Percentiles rank a stretch among this genome's conserved stretches.
These are phyloP conservation scores for Paecilomyces sp. DNA, from an alignment of 2,329 filamentous ascomycete genomes.

Conservation along the genomic window DNA sequence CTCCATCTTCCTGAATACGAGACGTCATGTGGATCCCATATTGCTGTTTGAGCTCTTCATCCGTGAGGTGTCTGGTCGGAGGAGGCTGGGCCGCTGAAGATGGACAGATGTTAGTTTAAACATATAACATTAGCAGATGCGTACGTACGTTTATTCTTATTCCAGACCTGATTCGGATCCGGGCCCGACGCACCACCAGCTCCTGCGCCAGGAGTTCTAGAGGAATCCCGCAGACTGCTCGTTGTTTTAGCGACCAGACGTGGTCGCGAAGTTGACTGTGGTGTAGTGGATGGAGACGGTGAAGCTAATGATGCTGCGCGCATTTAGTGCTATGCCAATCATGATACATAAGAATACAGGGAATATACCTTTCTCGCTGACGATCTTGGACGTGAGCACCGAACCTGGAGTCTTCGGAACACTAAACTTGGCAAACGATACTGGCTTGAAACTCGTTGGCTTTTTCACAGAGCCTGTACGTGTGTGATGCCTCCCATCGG, in stretches of 20 bases:
- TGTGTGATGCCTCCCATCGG: slow-evolving; percentile 39
- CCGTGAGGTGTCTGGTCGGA: slow-evolving; percentile 58
- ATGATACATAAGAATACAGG: neutral
- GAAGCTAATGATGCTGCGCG: slow-evolving; percentile 26
- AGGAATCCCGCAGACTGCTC: slow-evolving; percentile 44
- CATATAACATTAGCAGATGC: neutral
- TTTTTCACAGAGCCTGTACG: slow-evolving; percentile 52
- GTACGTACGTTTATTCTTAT: slow-evolving; percentile 57
- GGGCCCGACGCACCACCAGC: slow-evolving; percentile 46
- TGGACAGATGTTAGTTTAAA: slow-evolving; percentile 13
- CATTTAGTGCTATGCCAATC: slow-evolving; percentile 4
- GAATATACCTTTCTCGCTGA: slow-evolving; percentile 47
- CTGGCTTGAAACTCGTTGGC: slow-evolving; percentile 56
- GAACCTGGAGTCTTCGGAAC: slow-evolving; percentile 55
- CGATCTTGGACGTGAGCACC: slow-evolving; percentile 41
- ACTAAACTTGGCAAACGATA: slow-evolving; percentile 61
- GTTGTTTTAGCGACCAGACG: slow-evolving; percentile 58
- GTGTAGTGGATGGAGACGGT: slow-evolving; percentile 30
- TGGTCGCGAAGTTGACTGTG: slow-evolving; percentile 46
- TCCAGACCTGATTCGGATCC: slow-evolving; percentile 63
- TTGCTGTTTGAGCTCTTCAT: slow-evolving; percentile 62
- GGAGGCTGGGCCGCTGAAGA: slow-evolving; percentile 44
- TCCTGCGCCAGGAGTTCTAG: slow-evolving; percentile 40
- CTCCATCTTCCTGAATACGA: slow-evolving; percentile 55
- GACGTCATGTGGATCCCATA: slow-evolving; percentile 63